Conservation (phyloP, 192 early-diverging fungal species). For the Coemansia aciculifera region DNA sequence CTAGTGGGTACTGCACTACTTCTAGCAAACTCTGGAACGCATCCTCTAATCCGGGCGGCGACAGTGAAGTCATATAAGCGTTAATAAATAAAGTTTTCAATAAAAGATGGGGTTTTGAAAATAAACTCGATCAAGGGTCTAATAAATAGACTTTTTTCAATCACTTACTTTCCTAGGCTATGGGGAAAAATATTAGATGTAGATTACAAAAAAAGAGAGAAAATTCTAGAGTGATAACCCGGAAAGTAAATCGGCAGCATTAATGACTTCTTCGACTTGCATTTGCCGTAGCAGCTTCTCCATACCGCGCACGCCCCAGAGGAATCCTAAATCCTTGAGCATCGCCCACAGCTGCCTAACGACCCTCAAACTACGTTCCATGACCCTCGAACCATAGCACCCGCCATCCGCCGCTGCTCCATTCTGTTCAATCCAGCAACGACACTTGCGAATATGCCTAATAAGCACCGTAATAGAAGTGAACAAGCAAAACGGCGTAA, state of each 20-base stretch:
- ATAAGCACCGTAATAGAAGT: slow-evolving; percentile 41
- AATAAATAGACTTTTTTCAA: too few species aligned
- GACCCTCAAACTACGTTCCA: neutral
- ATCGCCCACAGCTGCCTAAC: slow-evolving; percentile 40
- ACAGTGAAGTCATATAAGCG: neutral
- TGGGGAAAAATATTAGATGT: neutral
- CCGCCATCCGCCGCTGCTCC: neutral
- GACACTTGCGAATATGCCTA: slow-evolving; percentile 43
- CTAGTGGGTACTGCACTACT: slow-evolving; percentile 74
- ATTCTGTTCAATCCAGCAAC: slow-evolving; percentile 16
- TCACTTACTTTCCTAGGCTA: too few species aligned
- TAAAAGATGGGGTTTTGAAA: too few species aligned
- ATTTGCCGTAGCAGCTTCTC: slow-evolving; percentile 40
- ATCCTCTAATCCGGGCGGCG: slow-evolving; percentile 69
- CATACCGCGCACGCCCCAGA: slow-evolving; percentile 40
- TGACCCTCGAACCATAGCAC: neutral
- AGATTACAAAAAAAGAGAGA: neutral
- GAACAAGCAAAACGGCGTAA: slow-evolving; percentile 43
- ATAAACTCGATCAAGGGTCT: too few species aligned
- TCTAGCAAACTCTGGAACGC: slow-evolving; percentile 76
- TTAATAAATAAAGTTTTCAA: neutral
- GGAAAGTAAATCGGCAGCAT: slow-evolving; percentile 34
- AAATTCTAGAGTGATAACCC: slow-evolving; percentile 15
- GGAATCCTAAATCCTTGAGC: slow-evolving; percentile 41
- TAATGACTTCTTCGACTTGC: slow-evolving; percentile 48